Evolutionary conservation across 208 protist genomes (phyloP), one percentile per base, ranked within the genome.

Genomic region (Trypanosoma cruzi): DNA sequence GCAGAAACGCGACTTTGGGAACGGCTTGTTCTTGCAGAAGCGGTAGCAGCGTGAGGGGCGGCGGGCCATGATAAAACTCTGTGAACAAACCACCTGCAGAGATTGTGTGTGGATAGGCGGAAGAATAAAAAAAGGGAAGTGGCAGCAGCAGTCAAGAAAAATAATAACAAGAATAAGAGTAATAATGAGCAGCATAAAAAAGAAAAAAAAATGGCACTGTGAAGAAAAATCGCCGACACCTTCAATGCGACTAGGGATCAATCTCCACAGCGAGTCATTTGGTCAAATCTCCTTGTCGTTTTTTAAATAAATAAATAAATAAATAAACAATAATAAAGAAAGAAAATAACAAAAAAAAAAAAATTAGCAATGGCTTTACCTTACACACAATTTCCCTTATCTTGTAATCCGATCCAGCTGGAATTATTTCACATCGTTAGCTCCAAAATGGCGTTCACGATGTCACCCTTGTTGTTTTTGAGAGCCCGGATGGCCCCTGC

Each of bases 1-100:
- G 90, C 97, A 99, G 92, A 98, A 99, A 61, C 89, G 80, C 20
- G 85, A 93, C 85, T 90, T 90, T 11, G 81, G 75, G 72, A 87
- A 91, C 69, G 80, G 80, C 54, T 89, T 89, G 73, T 84, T 82
- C 69, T 84, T 86, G 71, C 68, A 84, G 71, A 82, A 89, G 53
- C 75, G 72, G 75, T 85, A 86, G 77, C 79, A 88, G 49, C 58
- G 75, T 53, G 80, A 63, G 46, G 77, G 80, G 71, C 82, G 85
- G 62, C 81, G 82, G 58, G 73, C 82, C 73, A 88, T 90, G 55
- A 44, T 36, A n/a, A 40, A 61, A n/a, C 28, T 55, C 16, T 56
- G 14, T 40, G 24, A 55, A 78, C 34, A 73, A 73, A 73, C 68
- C 68, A 73, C 65, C 50, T 57, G 29, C 32, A 53, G 54, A 5